Base-by-base conservation (phyloP, 768 basidiomycete species). In the Pisolithus albus region DNA sequence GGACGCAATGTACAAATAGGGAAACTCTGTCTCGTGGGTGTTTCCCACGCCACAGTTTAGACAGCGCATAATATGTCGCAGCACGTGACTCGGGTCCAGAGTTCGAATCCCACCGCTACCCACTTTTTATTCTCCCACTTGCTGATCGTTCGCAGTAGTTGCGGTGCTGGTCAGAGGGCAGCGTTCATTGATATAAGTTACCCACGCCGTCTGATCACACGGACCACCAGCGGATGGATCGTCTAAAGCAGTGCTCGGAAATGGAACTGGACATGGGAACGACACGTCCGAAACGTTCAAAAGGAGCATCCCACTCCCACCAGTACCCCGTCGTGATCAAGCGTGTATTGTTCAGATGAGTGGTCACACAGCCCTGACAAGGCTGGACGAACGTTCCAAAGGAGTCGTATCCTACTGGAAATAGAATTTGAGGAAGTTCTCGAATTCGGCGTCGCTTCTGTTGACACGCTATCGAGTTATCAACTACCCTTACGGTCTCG, bases 21-120 rank as follows among this genome's bases (percentile, higher is more conserved):
- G 32, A 28, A 34, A 34, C 15, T 5, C 34, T 3, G 38, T 50
- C 38, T 7, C 26, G 15, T 15, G 34, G 26, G 5, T n/a, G 3
- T 42, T 24, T 24, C 40, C 30, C 30, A 21, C 6, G 7, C 7
- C 23, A 7, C 23, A n/a, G 5, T 7, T 6, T 62, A 30, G 30
- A 10, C 10, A 30, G 26, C 10, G 8, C 30, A 1, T 30, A 23
- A 23, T 4, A 2, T 23, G 21, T 23, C 21, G 21, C 21, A 23
- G 30, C 30, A 30, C 30, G 49, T 65, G 64, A 61, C 61, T 65
- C 58, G 62, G 59, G 64, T 60, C 64, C 61, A 59, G 62, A 60
- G 63, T 64, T 64, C 63, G 21, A 62, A 64, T 64, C 63, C 63
- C 62, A 61, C 56, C 61, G 57, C 52, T 54, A 56, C 62, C 64